Base-by-base conservation (phyloP, 768 basidiomycete genomes). In the Mycena epipterygia region DNA sequence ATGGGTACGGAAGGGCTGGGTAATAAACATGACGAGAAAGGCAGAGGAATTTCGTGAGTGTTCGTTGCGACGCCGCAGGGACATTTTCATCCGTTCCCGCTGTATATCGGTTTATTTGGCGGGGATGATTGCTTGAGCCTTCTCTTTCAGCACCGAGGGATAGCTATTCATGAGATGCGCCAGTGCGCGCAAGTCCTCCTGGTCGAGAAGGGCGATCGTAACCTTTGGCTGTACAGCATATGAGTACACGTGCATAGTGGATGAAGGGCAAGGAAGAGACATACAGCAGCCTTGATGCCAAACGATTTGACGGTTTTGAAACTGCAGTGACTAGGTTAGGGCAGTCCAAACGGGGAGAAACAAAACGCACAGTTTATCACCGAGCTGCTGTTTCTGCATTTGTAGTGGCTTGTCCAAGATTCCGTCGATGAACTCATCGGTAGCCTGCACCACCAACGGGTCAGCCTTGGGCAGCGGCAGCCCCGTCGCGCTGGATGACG, bases 161-260 rank as follows among this genome's bases (percentile, higher is more conserved):
- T 94, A 96, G 77, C 93, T 93, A 79, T 95, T 93, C 91, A 95
- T 91, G 48, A 97, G 86, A 78, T 95, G 94, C 8, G 94, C 92
- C 53, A 97, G 87, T 6, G 94, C 85, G 48, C 92, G 89, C 27
- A 97, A 86, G 76, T 97, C 95, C 68, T 96, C 96, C 74, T 91
- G 87, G 76, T 97, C 95, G 69, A 97, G 83, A 12, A 96, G 86
- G 6, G 88, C 83, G 74, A 98, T 94, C 1, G 95, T 96, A 71
- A 95, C 83, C 78, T 96, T 96, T 57, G 95, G 93, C 90, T 94
- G 74, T 51, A 19, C 39, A 53, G 61, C 25, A 25, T 64, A 17
- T 66, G 3, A 48, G 14, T 41, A 46, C 9, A 73, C 23, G 37
- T 32, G 16, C 27, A 19, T 17, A 16, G 35, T 39, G 53, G 23